Evolutionary conservation across 768 basidiomycete genomes (phyloP).

Genomic region (Crepidotus variabilis): DNA sequence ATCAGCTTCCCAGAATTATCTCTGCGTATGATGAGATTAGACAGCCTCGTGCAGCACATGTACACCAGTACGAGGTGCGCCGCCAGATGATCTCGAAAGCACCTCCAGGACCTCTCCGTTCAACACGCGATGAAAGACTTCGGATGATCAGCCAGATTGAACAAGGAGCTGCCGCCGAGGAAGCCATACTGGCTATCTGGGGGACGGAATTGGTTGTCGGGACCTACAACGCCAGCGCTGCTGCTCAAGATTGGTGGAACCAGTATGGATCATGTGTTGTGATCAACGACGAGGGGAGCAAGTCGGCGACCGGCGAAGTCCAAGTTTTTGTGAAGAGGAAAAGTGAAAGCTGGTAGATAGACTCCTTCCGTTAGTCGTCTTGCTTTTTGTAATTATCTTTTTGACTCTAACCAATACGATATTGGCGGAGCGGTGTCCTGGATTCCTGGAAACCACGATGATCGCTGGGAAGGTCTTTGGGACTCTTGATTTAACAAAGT

Average conservation of each 20-base stretch:
- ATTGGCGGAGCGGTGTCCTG: no score
- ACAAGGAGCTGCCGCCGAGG: background rate
- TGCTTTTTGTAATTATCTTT: no score
- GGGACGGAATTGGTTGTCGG: background rate
- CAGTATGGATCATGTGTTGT: background rate
- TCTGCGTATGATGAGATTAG: background rate
- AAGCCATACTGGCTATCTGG: background rate
- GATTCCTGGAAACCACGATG: no score
- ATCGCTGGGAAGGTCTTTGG: no score
- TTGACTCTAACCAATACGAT: no score
- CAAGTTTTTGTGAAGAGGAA: no score
- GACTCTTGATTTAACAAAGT: no score
- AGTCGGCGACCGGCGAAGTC: background rate
- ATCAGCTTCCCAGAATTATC: background rate
- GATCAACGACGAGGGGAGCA: background rate
- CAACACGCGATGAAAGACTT: background rate
- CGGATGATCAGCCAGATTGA: background rate
- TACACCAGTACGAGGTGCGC: background rate
- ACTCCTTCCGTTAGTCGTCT: no score
- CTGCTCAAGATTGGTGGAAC: background rate
- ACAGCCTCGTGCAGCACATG: background rate
- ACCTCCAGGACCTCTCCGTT: background rate
- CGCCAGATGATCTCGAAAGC: background rate
- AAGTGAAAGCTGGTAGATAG: no score
- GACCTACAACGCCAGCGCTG: background rate